Base-by-base conservation (phyloP, 1,284 basidiomycete genomes). In the Sporisorium exsertum region DNA sequence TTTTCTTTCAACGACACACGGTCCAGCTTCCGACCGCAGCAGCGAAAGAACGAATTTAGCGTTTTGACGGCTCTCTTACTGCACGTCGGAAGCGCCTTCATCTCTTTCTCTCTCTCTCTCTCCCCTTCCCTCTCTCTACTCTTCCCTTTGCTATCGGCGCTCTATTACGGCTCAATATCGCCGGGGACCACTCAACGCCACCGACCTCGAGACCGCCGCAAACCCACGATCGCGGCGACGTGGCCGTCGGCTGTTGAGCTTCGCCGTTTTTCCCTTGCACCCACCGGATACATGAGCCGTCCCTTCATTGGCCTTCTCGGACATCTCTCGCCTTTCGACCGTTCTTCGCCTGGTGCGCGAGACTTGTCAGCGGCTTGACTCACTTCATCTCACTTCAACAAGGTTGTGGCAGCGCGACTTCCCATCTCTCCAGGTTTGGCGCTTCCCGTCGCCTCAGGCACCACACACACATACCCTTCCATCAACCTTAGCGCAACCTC, bases 351-450 rank as follows among this genome's bases (percentile, higher is more conserved):
- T 53, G 59, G 51, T 52, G 59, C 59, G 49, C 18, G 27, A 32
- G 49, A 29, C 47, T 50, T 2, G 49, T 29, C 20, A n/a, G 27
- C 54, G 33, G 50, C 43, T 33, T n/a, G 33, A 18, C 46, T 20
- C 45, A 56, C 52, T 59, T 59, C 57, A 65, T 59, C 35, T 55
- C 51, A n/a, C 37, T n/a, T 29, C 16, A 16, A 0, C 51, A 55
- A 54, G 64, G 52, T 55, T 54, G 64, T 59, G 43, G 64, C 43
- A 57, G 29, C 35, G 33, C 56, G 53, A 50, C 47, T 22, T 43
- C 45, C 59, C 54, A 46, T 58, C 56, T 18, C 35, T 27, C 27
- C 43, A 12, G 26, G 10, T 7, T 26, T 20, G n/a, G 37, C 53
- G 18, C 40, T n/a, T n/a, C 40, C n/a, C 49, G 46, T 9, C 58